Percentiles rank a stretch among this genome's conserved stretches.
Evolutionary conservation across 2,329 filamentous ascomycete species (phyloP).

Genomic region (Aspergillus persii): DNA sequence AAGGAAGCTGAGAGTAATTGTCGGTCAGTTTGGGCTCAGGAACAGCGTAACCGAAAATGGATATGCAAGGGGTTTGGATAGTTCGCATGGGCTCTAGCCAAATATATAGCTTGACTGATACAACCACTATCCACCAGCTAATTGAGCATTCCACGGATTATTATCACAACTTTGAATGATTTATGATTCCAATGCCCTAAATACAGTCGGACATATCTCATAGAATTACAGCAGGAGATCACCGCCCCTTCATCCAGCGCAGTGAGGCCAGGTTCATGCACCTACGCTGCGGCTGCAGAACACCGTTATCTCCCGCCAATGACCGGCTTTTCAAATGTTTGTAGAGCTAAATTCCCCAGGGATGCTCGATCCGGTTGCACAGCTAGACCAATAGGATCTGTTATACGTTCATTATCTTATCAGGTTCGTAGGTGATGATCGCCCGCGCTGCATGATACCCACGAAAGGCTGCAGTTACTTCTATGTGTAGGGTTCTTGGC

Average conservation of each 20-base stretch:
- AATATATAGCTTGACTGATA: no score
- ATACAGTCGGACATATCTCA: no score
- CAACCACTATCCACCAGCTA: no score
- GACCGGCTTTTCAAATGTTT: no score
- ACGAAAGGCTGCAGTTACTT: neutral
- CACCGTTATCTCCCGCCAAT: constrained; percentile 2
- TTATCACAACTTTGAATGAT: no score
- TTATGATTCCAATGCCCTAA: no score
- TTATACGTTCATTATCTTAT: neutral
- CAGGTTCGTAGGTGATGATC: neutral
- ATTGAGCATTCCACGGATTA: no score
- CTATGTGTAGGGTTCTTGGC: neutral
- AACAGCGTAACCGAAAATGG: no score
- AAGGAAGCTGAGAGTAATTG: no score
- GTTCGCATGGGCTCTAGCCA: no score
- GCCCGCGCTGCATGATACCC: neutral
- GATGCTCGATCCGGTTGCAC: neutral
- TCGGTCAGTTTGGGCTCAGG: no score
- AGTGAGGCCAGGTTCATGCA: neutral
- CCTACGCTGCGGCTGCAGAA: neutral
- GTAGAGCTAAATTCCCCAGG: neutral
- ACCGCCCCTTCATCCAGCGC: neutral
- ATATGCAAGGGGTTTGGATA: no score
- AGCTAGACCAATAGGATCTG: neutral
- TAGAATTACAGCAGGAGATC: neutral